Percentiles rank a stretch among this genome's conserved stretches.
Conservation (phyloP, 2,329 filamentous ascomycete genomes). For the Stachybotrys elegans region DNA sequence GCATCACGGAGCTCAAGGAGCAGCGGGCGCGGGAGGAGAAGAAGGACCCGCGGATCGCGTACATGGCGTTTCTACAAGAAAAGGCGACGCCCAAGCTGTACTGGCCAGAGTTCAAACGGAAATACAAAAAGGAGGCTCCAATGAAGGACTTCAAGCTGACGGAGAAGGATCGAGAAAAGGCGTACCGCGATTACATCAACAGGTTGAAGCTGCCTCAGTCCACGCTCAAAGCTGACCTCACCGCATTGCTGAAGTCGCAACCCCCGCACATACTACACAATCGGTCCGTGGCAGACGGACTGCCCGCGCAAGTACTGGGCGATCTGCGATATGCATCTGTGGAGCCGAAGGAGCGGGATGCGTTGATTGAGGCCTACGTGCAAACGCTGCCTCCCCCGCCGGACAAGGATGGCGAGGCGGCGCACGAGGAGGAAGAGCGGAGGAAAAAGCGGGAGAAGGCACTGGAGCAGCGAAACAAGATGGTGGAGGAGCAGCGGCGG, state of each 20-base stretch:
- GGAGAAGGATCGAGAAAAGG: conserved; percentile 76
- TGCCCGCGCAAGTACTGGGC: conserved; percentile 58
- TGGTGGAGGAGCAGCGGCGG: conserved; percentile 59
- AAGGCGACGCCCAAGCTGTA: conserved; percentile 88
- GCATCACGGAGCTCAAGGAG: conserved; percentile 67
- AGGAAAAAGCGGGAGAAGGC: conserved; percentile 60
- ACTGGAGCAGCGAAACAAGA: conserved; percentile 57
- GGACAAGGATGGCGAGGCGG: conserved; percentile 31
- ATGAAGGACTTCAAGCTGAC: conserved; percentile 70
- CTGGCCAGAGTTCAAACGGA: conserved; percentile 95
- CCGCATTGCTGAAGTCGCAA: conserved; percentile 57
- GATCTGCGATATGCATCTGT: conserved; percentile 69
- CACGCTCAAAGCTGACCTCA: conserved; percentile 65
- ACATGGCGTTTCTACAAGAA: conserved; percentile 73
- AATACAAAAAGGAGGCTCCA: conserved; percentile 73
- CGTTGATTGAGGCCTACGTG: conserved; percentile 62
- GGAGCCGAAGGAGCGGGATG: conserved; percentile 54
- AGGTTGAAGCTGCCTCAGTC: conserved; percentile 61
- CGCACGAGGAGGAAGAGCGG: conserved; percentile 45
- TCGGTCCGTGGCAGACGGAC: conserved; percentile 45
- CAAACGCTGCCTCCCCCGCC: conserved; percentile 57
- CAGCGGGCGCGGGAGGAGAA: conserved; percentile 71
- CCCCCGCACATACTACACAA: conserved; percentile 56
- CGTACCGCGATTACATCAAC: conserved; percentile 69
- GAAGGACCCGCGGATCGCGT: conserved; percentile 77